These are phyloP conservation scores for Naganishia liquefaciens DNA, from an alignment of 1,284 basidiomycete genomes.

Conservation along the genomic window DNA sequence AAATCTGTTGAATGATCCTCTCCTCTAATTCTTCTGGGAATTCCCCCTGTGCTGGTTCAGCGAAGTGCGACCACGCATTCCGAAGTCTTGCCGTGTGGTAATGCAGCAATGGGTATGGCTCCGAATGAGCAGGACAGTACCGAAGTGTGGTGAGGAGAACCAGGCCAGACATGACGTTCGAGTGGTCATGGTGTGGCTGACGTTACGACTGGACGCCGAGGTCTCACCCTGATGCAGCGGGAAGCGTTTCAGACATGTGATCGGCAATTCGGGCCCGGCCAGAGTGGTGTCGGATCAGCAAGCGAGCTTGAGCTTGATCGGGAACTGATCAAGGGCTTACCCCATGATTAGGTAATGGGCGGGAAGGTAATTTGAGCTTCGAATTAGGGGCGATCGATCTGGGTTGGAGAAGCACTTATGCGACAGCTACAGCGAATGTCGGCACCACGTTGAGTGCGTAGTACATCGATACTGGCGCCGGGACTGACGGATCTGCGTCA, in stretches of 20 bases:
- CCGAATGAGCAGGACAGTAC: not conserved
- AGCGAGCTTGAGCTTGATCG: no score
- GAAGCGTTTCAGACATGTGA: not conserved
- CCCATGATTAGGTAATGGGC: not conserved
- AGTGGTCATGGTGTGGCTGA: constrained; percentile 1
- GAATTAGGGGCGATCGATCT: constrained; percentile 14
- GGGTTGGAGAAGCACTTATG: no score
- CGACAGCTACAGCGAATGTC: no score
- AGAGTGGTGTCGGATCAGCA: not conserved
- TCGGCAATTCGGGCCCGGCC: not conserved
- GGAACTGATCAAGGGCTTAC: not conserved
- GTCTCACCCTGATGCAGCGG: constrained; percentile 20
- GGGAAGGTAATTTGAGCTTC: constrained; percentile 1
- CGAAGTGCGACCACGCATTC: constrained; percentile 1
- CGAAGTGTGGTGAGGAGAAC: constrained; percentile 10
- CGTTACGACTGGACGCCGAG: constrained; percentile 2
- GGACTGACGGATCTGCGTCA: no score
- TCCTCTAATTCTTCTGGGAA: not conserved
- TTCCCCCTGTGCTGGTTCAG: not conserved
- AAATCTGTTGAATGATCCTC: not conserved
- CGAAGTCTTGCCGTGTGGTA: constrained; percentile 5
- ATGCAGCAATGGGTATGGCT: constrained; percentile 1
- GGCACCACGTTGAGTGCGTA: no score
- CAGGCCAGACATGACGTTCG: not conserved
- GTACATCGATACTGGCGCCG: no score